Evolutionary conservation across 768 basidiomycete genomes (phyloP).

Genomic region (Lactifluus volemus): DNA sequence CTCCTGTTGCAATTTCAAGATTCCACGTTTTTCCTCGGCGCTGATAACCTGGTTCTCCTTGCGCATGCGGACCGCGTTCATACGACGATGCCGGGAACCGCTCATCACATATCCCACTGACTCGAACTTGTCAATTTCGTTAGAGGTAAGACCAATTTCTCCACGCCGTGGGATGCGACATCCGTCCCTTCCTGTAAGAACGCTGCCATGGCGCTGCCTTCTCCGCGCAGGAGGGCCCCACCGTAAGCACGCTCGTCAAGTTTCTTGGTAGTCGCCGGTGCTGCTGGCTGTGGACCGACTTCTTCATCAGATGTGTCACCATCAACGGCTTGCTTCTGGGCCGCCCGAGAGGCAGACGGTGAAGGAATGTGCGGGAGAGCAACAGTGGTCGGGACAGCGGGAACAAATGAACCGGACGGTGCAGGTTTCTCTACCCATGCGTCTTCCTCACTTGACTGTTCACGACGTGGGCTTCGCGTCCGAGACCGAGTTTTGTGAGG

Average conservation of each 20-base stretch:
- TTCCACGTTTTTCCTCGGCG: conserved; percentile 96
- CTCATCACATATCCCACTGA: conserved; percentile 96
- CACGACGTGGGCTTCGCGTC: conserved; percentile 16
- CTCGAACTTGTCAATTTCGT: conserved; percentile 84
- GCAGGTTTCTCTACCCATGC: conserved; percentile 61
- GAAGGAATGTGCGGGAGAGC: conserved; percentile 13
- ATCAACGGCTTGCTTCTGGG: background rate
- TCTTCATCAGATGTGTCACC: conserved; percentile 39
- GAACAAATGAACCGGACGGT: conserved; percentile 24
- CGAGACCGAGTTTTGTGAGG: conserved; percentile 5
- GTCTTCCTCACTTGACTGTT: conserved; percentile 34
- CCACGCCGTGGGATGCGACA: conserved; percentile 95
- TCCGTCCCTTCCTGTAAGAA: conserved; percentile 80
- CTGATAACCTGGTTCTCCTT: conserved; percentile 99
- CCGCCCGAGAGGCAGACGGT: background rate
- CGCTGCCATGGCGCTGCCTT: conserved; percentile 97
- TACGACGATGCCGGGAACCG: conserved; percentile 85
- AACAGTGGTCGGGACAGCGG: conserved; percentile 17
- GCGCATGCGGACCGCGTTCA: conserved; percentile 98
- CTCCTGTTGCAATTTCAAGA: conserved; percentile 89
- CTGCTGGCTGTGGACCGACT: conserved; percentile 64
- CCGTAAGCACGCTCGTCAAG: conserved; percentile 84
- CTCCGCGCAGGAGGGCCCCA: conserved; percentile 83
- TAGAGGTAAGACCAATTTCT: conserved; percentile 89
- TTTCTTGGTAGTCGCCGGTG: conserved; percentile 33